These are phyloP conservation scores for Thermothelomyces thermophilus DNA, from an alignment of 2,329 filamentous ascomycete genomes.

Conservation along the genomic window DNA sequence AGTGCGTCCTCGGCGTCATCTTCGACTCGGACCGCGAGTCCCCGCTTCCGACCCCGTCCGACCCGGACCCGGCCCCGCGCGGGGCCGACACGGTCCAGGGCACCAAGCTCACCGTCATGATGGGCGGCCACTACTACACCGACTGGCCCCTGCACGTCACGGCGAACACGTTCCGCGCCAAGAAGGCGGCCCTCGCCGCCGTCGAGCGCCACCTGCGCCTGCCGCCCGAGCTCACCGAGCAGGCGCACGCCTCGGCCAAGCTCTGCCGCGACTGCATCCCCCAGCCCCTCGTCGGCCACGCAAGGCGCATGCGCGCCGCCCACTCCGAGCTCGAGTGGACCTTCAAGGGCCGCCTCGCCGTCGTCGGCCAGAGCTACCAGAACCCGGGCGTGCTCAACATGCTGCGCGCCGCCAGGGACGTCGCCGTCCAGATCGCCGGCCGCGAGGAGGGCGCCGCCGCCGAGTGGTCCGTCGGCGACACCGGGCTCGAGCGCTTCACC, in stretches of 20 bases:
- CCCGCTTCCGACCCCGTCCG: conserved; percentile 20
- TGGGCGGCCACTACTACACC: conserved; percentile 78
- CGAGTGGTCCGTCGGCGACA: conserved; percentile 25
- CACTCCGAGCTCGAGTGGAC: conserved; percentile 46
- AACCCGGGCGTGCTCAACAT: conserved; percentile 45
- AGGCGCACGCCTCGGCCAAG: conserved; percentile 54
- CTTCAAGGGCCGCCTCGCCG: conserved; percentile 58
- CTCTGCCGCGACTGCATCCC: conserved; percentile 70
- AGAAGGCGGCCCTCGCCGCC: conserved; percentile 62
- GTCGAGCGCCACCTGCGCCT: conserved; percentile 71
- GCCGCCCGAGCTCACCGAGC: conserved; percentile 47
- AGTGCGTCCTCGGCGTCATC: conserved; percentile 67
- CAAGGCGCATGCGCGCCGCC: conserved; percentile 51
- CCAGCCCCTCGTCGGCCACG: conserved; percentile 80
- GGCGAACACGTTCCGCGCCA: conserved; percentile 59
- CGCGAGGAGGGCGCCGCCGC: not conserved
- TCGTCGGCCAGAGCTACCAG: conserved; percentile 52
- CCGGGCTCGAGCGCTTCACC: conserved; percentile 31
- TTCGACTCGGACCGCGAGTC: conserved; percentile 67
- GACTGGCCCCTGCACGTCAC: conserved; percentile 34
- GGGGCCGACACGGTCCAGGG: conserved; percentile 52
- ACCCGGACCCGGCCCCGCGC: conserved; percentile 2
- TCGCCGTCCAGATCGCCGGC: conserved; percentile 35
- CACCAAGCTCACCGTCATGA: conserved; percentile 88
- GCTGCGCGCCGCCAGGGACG: conserved; percentile 44